Base-by-base conservation (phyloP, 1,139 yeast species). In the Blastobotrys buckinghamii region DNA sequence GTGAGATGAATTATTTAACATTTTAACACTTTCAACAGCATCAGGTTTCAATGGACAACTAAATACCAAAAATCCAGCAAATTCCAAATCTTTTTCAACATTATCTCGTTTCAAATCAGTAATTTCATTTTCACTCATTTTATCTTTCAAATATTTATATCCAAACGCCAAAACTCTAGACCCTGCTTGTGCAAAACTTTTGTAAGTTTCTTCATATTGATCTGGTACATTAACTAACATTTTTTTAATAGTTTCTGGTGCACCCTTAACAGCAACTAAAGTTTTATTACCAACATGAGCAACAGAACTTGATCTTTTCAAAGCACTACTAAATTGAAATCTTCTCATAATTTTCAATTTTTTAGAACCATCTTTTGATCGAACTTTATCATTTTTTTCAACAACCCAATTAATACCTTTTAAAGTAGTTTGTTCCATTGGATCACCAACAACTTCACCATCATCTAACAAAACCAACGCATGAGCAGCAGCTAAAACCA, bases 361-460 rank as follows among this genome's bases (percentile, higher is more conserved):
- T 16, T 72, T 71, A 39, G 61, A 59, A n/a, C 59, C 53, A 36
- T 51, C 52, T 20, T 51, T 49, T 19, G 56, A 50, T 15, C 52
- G 55, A 19, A 65, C 66, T 9, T 56, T 59, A 62, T 90, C 96
- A 57, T 84, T 81, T 53, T 75, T 77, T 49, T 85, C 89, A 57
- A 92, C 86, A 37, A 72, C 73, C 97, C 97, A 94, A 42, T 82
- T 80, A 51, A 95, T 81, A 46, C 96, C 94, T 58, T 81, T 82
- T 58, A 92, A 75, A 44, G 98, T 92, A 36, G 95, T 96, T 69
- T 90, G 88, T 71, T 94, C 98, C 97, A 92, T 92, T 55, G 98
- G 97, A 62, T 94, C 99, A 70, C 98, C 98, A 53, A 92, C 98
- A 58, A 90, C 81, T 56, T 92, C 97, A 59, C 97, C 98, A 64